Conservation (phyloP, 805 yeast genomes). For the Martiniozyma abietophila region DNA sequence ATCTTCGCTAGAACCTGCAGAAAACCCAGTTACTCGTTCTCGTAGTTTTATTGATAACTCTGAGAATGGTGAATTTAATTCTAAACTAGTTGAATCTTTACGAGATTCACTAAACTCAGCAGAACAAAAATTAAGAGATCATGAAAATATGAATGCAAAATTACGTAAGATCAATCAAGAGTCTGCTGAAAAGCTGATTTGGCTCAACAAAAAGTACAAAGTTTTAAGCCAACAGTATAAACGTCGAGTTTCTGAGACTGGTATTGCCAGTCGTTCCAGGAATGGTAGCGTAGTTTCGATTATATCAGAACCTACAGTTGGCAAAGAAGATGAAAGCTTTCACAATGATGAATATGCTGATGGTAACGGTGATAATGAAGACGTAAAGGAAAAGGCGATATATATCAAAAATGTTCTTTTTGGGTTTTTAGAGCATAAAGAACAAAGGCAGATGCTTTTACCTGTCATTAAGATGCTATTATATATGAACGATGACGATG, state of each 20-base stretch:
- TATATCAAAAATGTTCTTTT: constrained; percentile 84
- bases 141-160: constrained; percentile 43
- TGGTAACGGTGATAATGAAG: constrained; percentile 19
- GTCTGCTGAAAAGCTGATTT: constrained; percentile 53
- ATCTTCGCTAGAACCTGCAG: too few relatives aligned
- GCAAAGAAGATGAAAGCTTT: constrained; percentile 4
- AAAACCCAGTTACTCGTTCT: too few relatives aligned
- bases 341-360: constrained; percentile 5
- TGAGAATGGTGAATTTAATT: constrained; percentile 9
- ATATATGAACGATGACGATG: constrained; percentile 62
- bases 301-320: constrained; percentile 2
- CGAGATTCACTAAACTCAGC: constrained; percentile 44
- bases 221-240: constrained; percentile 50
- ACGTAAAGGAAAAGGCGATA: constrained; percentile 44
- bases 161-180: constrained; percentile 60
- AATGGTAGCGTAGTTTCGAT: constrained; percentile 13
- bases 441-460: constrained; percentile 75
- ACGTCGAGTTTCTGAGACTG: constrained; percentile 17
- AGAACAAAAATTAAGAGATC: constrained; percentile 43
- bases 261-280: constrained; percentile 14
- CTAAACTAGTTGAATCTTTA: constrained; percentile 31
- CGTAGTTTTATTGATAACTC: too few relatives aligned
- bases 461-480: constrained; percentile 80
- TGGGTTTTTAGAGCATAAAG: constrained; percentile 86
- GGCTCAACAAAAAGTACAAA: constrained; percentile 64